phyloP scores from a whole-genome alignment of 306 rosid species.

The Cicer judaicum region DNA sequence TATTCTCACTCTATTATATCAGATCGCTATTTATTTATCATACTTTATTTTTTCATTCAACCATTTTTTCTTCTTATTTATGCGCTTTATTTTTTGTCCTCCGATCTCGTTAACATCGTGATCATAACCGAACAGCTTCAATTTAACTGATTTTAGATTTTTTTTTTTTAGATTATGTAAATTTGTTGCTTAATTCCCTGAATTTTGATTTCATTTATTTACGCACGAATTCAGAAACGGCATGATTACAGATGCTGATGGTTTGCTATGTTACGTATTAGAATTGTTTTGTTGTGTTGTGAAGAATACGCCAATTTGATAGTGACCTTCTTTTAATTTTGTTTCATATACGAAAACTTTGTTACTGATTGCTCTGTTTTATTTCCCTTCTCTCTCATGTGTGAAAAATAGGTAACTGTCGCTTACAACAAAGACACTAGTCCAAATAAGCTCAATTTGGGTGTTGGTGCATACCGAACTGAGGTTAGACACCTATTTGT shows the following conservation, averaged over 20 bases:
- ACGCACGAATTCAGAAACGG: conserved; percentile 1
- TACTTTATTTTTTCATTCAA: background rate
- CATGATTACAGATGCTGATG: conserved; percentile 20
- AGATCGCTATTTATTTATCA: conserved; percentile 6
- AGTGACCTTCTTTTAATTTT: background rate
- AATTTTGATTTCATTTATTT: background rate
- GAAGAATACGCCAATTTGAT: conserved; percentile 7
- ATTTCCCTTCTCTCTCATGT: background rate
- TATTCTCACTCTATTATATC: too few relatives aligned
- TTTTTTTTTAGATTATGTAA: background rate
- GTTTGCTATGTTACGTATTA: conserved; percentile 28
- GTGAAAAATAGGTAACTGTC: conserved; percentile 71
- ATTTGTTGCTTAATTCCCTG: background rate
- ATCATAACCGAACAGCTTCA: background rate
- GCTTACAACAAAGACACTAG: conserved; percentile 95
- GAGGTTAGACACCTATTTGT: conserved; percentile 61
- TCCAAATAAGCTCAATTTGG: conserved; percentile 87
- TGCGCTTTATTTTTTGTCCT: background rate
- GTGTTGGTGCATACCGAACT: conserved; percentile 98
- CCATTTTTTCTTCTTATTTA: background rate
- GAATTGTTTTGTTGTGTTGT: conserved; percentile 19
- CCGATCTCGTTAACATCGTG: conserved; percentile 2
- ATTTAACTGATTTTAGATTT: background rate
- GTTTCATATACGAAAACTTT: background rate
- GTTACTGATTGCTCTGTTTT: conserved; percentile 9